Percentiles rank a stretch among this genome's conserved stretches.
Evolutionary conservation across 352 stramenopile genomes (phyloP).

Genomic region (Pythium myriotylum): DNA sequence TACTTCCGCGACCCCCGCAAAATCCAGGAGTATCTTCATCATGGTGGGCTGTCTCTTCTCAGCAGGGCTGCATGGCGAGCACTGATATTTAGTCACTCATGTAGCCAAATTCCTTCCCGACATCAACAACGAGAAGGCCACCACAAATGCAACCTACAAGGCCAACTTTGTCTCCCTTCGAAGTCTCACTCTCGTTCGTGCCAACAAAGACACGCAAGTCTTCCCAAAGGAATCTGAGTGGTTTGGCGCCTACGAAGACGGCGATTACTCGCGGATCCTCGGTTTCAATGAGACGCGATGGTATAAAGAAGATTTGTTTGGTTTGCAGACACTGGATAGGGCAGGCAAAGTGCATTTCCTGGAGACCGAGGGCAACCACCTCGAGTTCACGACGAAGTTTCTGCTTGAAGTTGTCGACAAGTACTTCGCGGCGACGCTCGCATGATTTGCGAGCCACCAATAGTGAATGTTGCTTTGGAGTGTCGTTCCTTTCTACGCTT

Average conservation of each 20-base stretch:
- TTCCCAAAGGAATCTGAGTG: slow-evolving; percentile 85
- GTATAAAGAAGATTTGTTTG: slow-evolving; percentile 93
- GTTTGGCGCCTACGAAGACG: slow-evolving; percentile 88
- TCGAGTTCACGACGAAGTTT: slow-evolving; percentile 87
- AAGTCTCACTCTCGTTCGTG: slow-evolving; percentile 90
- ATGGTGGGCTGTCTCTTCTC: slow-evolving; percentile 41
- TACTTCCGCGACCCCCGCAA: slow-evolving; percentile 92
- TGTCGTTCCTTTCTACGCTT: background rate
- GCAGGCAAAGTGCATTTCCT: slow-evolving; percentile 91
- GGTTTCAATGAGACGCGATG: slow-evolving; percentile 92
- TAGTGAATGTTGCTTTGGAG: background rate
- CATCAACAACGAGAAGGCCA: slow-evolving; percentile 90
- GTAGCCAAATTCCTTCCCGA: slow-evolving; percentile 79
- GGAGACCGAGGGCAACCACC: slow-evolving; percentile 89
- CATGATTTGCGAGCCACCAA: background rate
- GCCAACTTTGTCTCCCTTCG: slow-evolving; percentile 86
- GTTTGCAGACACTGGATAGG: slow-evolving; percentile 84
- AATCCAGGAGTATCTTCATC: slow-evolving; percentile 67
- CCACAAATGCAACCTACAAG: slow-evolving; percentile 82
- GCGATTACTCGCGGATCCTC: slow-evolving; percentile 68
- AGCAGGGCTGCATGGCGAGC: background rate
- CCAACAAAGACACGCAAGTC: slow-evolving; percentile 90
- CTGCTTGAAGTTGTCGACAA: slow-evolving; percentile 82
- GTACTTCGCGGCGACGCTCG: slow-evolving; percentile 57
- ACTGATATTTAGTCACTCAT: background rate